These are phyloP conservation scores for Mortierella hygrophila DNA, from an alignment of 192 early-diverging fungal genomes.

Conservation along the genomic window DNA sequence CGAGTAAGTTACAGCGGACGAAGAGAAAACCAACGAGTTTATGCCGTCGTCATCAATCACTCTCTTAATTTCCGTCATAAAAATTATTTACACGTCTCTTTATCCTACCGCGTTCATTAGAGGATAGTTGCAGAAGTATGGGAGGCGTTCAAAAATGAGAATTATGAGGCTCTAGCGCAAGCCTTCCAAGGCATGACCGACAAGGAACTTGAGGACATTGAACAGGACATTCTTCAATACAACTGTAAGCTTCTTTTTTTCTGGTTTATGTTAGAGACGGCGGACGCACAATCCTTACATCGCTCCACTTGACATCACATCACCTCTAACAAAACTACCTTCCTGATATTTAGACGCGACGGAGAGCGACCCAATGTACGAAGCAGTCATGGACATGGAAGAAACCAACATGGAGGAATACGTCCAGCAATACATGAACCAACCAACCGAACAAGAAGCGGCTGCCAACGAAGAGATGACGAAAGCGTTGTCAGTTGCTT, in stretches of 20 bases:
- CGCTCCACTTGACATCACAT: no score
- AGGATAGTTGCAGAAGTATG: slow-evolving; percentile 45
- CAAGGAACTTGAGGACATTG: slow-evolving; percentile 42
- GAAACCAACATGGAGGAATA: slow-evolving; percentile 28
- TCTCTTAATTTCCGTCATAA: neutral
- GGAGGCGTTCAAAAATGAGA: slow-evolving; percentile 45
- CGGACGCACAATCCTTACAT: no score
- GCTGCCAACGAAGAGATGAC: slow-evolving; percentile 49
- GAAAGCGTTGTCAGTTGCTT: slow-evolving; percentile 35
- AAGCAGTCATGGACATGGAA: slow-evolving; percentile 35
- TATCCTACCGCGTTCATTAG: slow-evolving; percentile 2
- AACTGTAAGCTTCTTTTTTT: slow-evolving; percentile 14
- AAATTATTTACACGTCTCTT: neutral
- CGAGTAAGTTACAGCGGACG: slow-evolving; percentile 11
- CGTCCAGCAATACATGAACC: slow-evolving; percentile 30
- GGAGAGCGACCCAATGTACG: slow-evolving; percentile 43
- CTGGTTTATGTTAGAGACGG: neutral
- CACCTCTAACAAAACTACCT: neutral
- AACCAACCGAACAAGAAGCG: neutral
- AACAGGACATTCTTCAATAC: slow-evolving; percentile 36
- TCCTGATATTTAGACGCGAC: slow-evolving; percentile 20
- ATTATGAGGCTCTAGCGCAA: slow-evolving; percentile 21
- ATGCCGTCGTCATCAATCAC: neutral
- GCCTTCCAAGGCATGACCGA: slow-evolving; percentile 39
- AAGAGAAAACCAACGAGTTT: neutral